These are phyloP conservation scores for Alternaria gaisen DNA, from an alignment of 2,329 filamentous ascomycete species.

Conservation along the genomic window DNA sequence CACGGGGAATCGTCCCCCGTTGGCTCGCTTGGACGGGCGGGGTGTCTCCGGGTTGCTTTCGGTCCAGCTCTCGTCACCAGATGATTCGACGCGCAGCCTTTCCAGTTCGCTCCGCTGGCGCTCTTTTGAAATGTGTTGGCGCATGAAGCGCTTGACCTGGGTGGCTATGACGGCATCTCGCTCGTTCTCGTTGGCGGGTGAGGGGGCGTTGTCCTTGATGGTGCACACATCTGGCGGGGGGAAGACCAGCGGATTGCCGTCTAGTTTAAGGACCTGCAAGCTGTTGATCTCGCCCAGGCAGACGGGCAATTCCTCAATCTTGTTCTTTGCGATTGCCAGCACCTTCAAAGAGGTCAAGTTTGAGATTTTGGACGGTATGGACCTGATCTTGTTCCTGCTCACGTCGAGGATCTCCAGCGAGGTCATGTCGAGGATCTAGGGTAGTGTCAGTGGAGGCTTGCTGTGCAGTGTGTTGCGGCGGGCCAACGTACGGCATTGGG, in stretches of 20 bases:
- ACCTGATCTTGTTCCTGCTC: constrained; percentile 83
- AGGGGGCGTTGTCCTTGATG: constrained; percentile 52
- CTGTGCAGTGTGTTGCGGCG: not conserved
- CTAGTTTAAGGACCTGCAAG: constrained; percentile 86
- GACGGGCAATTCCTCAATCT: constrained; percentile 82
- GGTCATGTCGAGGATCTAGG: constrained; percentile 83
- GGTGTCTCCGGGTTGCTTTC: constrained; percentile 82
- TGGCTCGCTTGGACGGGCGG: constrained; percentile 68
- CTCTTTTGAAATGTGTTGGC: constrained; percentile 52
- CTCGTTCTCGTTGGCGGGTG: constrained; percentile 65
- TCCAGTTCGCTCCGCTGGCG: constrained; percentile 45
- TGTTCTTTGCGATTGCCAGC: constrained; percentile 85
- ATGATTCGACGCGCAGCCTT: constrained; percentile 54
- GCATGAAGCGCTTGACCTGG: constrained; percentile 67
- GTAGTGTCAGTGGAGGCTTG: constrained; percentile 17
- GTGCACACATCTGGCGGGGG: constrained; percentile 64
- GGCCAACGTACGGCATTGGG: constrained; percentile 66
- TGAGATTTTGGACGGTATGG: constrained; percentile 79
- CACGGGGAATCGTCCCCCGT: constrained; percentile 67
- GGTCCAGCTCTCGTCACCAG: constrained; percentile 58
- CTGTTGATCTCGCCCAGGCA: constrained; percentile 90
- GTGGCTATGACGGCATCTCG: constrained; percentile 67
- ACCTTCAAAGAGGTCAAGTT: constrained; percentile 88
- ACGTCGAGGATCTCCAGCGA: constrained; percentile 93
- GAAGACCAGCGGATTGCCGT: constrained; percentile 85